Evolutionary conservation across 768 basidiomycete species (phyloP).

Genomic region (Kwoniella sp.): DNA sequence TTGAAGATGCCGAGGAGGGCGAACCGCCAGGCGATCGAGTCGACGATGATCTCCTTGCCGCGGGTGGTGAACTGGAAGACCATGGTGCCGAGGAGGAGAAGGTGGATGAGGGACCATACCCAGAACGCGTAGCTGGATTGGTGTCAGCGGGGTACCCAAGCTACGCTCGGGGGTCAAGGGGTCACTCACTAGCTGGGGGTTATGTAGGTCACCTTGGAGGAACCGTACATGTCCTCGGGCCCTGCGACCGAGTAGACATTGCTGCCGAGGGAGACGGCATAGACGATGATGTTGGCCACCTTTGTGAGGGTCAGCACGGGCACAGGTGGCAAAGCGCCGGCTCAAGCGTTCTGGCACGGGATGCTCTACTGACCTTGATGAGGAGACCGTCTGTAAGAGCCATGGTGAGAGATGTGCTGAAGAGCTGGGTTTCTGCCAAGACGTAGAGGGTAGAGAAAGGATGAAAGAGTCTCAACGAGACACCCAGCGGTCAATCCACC

Average conservation of each 20-base stretch:
- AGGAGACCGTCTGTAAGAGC: slow-evolving; percentile 69
- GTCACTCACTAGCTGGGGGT: slow-evolving; percentile 67
- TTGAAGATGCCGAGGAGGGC: slow-evolving; percentile 82
- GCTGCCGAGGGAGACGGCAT: slow-evolving; percentile 70
- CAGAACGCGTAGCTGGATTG: slow-evolving; percentile 15
- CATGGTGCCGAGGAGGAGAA: slow-evolving; percentile 83
- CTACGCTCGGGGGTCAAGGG: slow-evolving; percentile 19
- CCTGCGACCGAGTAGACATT: slow-evolving; percentile 82
- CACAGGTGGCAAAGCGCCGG: no score
- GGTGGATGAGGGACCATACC: slow-evolving; percentile 75
- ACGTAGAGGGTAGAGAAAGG: neutral
- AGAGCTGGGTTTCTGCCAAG: neutral
- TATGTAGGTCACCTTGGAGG: slow-evolving; percentile 63
- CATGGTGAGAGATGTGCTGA: slow-evolving; percentile 4
- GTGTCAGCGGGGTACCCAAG: neutral
- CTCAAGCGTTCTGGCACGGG: no score
- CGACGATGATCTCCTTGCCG: slow-evolving; percentile 74
- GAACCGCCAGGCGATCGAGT: slow-evolving; percentile 87
- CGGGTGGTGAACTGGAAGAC: slow-evolving; percentile 55
- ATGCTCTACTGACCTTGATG: slow-evolving; percentile 61
- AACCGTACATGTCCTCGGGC: slow-evolving; percentile 55
- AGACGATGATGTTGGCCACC: slow-evolving; percentile 73
- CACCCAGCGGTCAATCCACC: no score
- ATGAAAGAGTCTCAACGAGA: no score
- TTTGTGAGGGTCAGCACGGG: no score